phyloP scores from a whole-genome alignment of 2,329 filamentous ascomycete genomes.

The Byssoonygena ceratinophila region DNA sequence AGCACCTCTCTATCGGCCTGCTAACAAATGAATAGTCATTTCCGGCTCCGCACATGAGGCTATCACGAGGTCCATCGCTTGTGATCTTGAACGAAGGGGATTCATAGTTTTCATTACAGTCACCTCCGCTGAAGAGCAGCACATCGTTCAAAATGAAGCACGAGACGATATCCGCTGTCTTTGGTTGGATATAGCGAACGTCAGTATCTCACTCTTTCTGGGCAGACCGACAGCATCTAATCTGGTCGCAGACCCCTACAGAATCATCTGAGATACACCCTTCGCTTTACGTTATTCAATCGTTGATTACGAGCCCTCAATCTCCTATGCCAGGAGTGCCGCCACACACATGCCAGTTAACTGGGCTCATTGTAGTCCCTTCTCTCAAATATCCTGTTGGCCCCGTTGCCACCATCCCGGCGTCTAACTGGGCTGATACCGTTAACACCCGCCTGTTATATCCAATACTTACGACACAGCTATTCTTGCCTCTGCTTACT shows the following conservation, averaged over 20 bases:
- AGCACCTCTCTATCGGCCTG: not conserved
- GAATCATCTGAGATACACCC: constrained; percentile 47
- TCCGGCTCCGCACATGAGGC: constrained; percentile 80
- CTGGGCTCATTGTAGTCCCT: constrained; percentile 73
- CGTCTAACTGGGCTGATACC: constrained; percentile 75
- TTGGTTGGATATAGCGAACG: constrained; percentile 61
- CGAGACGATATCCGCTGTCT: constrained; percentile 72
- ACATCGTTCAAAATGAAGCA: constrained; percentile 63
- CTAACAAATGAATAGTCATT: constrained; percentile 48
- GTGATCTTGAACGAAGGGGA: constrained; percentile 80
- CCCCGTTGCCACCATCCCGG: constrained; percentile 73
- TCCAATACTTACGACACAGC: constrained; percentile 77
- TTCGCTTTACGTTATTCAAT: constrained; percentile 61
- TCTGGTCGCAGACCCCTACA: constrained; percentile 45
- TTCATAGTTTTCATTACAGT: constrained; percentile 91
- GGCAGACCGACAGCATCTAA: not conserved
- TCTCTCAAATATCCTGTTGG: constrained; percentile 67
- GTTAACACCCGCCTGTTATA: constrained; percentile 87
- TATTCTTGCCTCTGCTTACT: constrained; percentile 70
- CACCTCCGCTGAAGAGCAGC: constrained; percentile 73
- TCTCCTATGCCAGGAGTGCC: constrained; percentile 64
- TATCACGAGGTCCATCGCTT: constrained; percentile 67
- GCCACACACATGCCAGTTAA: constrained; percentile 63
- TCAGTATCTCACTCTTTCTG: constrained; percentile 18
- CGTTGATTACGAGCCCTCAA: constrained; percentile 63